Evolutionary conservation across 331 rosid genomes (phyloP).

Genomic region (Cucumis variabilis): DNA sequence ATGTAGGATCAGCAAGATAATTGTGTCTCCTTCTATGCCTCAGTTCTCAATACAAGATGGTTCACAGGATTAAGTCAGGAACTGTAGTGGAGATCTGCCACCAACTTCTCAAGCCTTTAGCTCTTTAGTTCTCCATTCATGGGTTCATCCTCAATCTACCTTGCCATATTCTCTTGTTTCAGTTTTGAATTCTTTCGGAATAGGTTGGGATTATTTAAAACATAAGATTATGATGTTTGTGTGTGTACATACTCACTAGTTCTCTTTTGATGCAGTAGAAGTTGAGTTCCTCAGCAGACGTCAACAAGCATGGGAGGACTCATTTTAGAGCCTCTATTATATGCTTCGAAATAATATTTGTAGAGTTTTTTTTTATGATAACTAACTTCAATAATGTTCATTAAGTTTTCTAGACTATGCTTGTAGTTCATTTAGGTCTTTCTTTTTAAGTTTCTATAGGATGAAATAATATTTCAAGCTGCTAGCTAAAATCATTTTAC

Average conservation of each 20-base stretch:
- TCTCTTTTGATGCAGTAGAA: too few relatives aligned
- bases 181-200: conserved; percentile 67
- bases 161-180: conserved; percentile 78
- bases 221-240: conserved; percentile 24
- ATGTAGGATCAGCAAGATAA: conserved; percentile 53
- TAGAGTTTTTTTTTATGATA: conserved; percentile 90
- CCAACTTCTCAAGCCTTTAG: conserved; percentile 40
- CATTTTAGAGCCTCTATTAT: too few relatives aligned
- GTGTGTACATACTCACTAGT: too few relatives aligned
- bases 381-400: conserved; percentile 28
- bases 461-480: conserved; percentile 11
- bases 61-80: conserved; percentile 46
- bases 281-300: too few relatives aligned
- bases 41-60: too few relatives aligned
- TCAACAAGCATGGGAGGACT: too few relatives aligned
- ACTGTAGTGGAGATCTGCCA: conserved; percentile 36
- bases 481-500: neutral
- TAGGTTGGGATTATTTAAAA: conserved; percentile 63
- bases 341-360: conserved; percentile 74
- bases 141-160: conserved; percentile 92
- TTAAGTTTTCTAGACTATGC: neutral
- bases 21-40: conserved; percentile 49
- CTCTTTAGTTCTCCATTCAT: conserved; percentile 66
- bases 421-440: neutral
- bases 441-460: neutral